A percentile compares a stretch with the other conserved stretches of the same genome.
phyloP scores from a whole-genome alignment of 192 early-diverging fungal genomes.

The Umbelopsis sp. region DNA sequence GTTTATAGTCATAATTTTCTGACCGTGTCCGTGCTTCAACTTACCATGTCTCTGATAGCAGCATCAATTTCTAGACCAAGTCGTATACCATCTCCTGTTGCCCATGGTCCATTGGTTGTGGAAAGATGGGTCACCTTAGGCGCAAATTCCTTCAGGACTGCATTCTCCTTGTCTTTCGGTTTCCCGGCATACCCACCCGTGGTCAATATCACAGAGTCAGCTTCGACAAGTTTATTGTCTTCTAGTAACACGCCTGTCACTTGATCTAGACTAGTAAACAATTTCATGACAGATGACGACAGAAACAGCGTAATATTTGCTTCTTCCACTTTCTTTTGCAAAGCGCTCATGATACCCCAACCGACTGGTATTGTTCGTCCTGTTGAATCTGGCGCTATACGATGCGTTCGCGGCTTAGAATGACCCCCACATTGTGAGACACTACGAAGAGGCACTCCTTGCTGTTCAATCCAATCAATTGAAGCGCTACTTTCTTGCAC shows the following conservation, averaged over 20 bases:
- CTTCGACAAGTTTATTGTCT: conserved; percentile 35
- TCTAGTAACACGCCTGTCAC: conserved; percentile 68
- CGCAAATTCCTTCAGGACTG: conserved; percentile 64
- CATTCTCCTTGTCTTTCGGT: conserved; percentile 12
- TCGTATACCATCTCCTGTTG: conserved; percentile 79
- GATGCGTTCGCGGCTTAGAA: conserved; percentile 77
- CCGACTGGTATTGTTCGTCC: conserved; percentile 58
- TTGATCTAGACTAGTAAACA: conserved; percentile 46
- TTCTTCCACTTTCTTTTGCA: conserved; percentile 47
- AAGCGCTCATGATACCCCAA: conserved; percentile 76
- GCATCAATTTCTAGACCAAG: conserved; percentile 64
- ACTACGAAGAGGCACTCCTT: conserved; percentile 55
- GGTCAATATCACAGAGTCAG: conserved; percentile 68
- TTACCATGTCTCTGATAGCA: conserved; percentile 61
- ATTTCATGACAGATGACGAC: conserved; percentile 50
- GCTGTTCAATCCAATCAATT: conserved; percentile 72
- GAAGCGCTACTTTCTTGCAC: conserved; percentile 67
- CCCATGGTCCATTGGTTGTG: conserved; percentile 82
- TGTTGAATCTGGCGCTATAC: conserved; percentile 27
- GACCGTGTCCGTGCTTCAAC: background rate
- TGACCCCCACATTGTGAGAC: conserved; percentile 80
- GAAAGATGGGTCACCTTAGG: conserved; percentile 48
- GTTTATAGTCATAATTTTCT: background rate
- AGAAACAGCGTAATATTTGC: conserved; percentile 26
- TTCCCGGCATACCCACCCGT: conserved; percentile 86